These are phyloP conservation scores for Phtheirospermum japonicum DNA, from an alignment of 257 asterid genomes.

Conservation along the genomic window DNA sequence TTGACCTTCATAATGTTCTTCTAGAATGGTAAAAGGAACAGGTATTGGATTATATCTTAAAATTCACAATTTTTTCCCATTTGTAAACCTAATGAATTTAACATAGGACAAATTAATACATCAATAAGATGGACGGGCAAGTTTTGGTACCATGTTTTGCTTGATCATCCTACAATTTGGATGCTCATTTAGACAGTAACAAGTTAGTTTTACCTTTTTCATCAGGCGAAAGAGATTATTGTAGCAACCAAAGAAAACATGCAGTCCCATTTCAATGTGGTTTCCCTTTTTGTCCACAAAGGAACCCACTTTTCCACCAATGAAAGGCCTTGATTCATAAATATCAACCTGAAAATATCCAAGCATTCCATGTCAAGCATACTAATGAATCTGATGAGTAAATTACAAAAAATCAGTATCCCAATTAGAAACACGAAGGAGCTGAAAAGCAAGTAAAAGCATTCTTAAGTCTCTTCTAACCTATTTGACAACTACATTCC, in stretches of 20 bases:
- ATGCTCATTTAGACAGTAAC: conserved; percentile 21
- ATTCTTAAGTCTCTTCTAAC: too few relatives aligned
- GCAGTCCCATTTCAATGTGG: conserved; percentile 98
- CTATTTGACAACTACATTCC: too few relatives aligned
- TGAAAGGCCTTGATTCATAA: conserved; percentile 80
- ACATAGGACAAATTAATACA: not conserved
- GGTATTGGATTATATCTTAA: not conserved
- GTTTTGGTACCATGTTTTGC: conserved; percentile 1
- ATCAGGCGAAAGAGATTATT: conserved; percentile 91
- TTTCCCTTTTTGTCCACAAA: conserved; percentile 90
- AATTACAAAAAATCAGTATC: not conserved
- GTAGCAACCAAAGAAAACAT: conserved; percentile 98
- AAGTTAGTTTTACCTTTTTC: conserved; percentile 71
- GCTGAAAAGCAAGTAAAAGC: not conserved
- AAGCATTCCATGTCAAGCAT: conserved; percentile 8
- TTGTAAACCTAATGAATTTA: not conserved
- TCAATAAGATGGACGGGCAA: conserved; percentile 8
- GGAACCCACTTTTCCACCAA: conserved; percentile 99
- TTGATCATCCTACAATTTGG: conserved; percentile 19
- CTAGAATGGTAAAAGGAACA: too few relatives aligned
- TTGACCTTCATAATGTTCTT: too few relatives aligned
- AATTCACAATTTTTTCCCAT: not conserved
- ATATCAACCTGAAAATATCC: conserved; percentile 81
- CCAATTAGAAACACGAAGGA: not conserved
- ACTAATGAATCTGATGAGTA: conserved; percentile 10